Percentiles rank a stretch among this genome's conserved stretches.
Evolutionary conservation across 495 filamentous ascomycete genomes (phyloP).

Genomic region (Rhypophila decipiens): DNA sequence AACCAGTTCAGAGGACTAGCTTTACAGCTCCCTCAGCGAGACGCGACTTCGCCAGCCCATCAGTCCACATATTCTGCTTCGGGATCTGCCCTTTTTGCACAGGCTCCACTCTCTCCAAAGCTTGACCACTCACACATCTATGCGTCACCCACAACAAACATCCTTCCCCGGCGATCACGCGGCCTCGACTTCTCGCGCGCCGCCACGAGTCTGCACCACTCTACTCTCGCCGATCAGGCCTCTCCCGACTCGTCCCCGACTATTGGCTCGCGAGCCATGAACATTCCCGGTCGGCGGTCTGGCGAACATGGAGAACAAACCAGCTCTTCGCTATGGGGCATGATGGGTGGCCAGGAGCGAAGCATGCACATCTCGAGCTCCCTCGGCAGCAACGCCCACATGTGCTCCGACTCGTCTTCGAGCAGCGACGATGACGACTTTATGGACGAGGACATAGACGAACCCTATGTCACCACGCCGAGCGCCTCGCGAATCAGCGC

Average conservation of each 20-base stretch:
- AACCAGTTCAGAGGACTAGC: slow-evolving; percentile 57
- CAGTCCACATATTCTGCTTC: slow-evolving; percentile 26
- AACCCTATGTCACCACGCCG: slow-evolving; percentile 65
- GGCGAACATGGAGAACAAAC: slow-evolving; percentile 35
- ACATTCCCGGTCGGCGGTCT: slow-evolving; percentile 53
- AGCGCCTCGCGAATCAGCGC: slow-evolving; percentile 46
- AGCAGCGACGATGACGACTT: slow-evolving; percentile 69
- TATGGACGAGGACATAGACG: slow-evolving; percentile 78
- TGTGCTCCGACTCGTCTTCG: slow-evolving; percentile 72
- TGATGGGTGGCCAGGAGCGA: slow-evolving; percentile 55
- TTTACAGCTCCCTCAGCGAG: slow-evolving; percentile 64
- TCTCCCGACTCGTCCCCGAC: slow-evolving; percentile 93
- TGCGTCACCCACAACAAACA: slow-evolving; percentile 62
- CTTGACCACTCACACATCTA: slow-evolving; percentile 77
- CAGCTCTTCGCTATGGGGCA: slow-evolving; percentile 37
- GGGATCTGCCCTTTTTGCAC: slow-evolving; percentile 39
- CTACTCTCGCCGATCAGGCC: slow-evolving; percentile 78
- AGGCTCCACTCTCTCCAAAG: slow-evolving; percentile 75
- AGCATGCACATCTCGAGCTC: slow-evolving; percentile 77
- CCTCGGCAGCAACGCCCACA: slow-evolving; percentile 73
- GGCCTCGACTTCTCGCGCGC: slow-evolving; percentile 90
- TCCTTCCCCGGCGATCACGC: slow-evolving; percentile 77
- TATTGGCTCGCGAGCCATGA: slow-evolving; percentile 70
- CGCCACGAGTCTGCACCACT: slow-evolving; percentile 93
- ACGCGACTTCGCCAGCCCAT: slow-evolving; percentile 28